Percentiles rank a stretch among this genome's conserved stretches.
Conservation (phyloP, 176 grass and related monocot species). For the Carex kokanica region DNA sequence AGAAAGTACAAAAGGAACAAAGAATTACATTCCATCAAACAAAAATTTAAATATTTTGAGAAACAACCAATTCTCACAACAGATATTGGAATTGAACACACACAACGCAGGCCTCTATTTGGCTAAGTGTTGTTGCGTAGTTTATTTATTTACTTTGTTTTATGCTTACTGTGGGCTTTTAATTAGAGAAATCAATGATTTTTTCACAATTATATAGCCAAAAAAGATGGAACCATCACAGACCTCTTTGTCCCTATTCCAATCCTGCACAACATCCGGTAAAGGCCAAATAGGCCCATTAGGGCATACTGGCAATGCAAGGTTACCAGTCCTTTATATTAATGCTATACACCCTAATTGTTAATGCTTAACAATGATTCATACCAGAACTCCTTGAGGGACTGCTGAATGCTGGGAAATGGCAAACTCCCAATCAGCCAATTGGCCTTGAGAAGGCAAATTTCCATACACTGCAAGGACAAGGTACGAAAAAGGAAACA, state of each 20-base stretch:
- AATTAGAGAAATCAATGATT: neutral
- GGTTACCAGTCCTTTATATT: neutral
- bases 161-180: neutral
- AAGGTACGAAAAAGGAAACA: neutral
- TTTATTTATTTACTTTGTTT: neutral
- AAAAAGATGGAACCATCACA: neutral
- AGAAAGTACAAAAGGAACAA: conserved; percentile 6
- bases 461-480: conserved; percentile 66
- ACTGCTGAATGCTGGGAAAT: conserved; percentile 92
- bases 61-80: neutral
- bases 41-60: neutral
- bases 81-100: neutral
- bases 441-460: conserved; percentile 66
- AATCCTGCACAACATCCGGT: neutral
- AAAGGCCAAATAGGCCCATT: neutral
- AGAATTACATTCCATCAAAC: neutral
- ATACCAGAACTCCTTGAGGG: conserved; percentile 91
- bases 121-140: neutral
- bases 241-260: neutral
- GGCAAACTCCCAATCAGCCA: conserved; percentile 77
- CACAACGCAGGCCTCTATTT: neutral
- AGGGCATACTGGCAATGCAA: neutral
- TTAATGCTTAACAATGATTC: neutral
- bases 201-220: neutral
- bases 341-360: neutral